Conservation (phyloP, 1,284 basidiomycete genomes). For the Naganishia cerealis region DNA sequence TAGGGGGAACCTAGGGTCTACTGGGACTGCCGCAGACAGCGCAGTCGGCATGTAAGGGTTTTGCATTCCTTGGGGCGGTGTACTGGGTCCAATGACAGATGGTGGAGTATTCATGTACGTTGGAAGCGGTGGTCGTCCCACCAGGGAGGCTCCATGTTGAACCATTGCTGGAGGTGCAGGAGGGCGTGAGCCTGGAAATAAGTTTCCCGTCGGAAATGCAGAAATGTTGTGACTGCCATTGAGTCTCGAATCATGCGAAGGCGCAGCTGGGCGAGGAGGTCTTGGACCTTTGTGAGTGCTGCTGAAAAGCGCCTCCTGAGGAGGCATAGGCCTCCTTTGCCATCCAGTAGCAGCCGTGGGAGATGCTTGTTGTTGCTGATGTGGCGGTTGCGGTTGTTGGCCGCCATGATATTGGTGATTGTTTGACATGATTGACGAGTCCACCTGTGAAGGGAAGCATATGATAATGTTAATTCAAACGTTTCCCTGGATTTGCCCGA, state of each 20-base stretch:
- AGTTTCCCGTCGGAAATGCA: not conserved
- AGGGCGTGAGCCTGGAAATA: constrained; percentile 2
- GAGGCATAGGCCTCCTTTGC: constrained; percentile 26
- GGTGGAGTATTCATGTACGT: not conserved
- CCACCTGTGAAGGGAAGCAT: not conserved
- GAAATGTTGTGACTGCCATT: not conserved
- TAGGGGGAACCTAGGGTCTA: not conserved
- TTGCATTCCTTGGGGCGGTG: constrained; percentile 7
- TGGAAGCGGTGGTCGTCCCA: constrained; percentile 4
- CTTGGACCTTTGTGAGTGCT: not conserved
- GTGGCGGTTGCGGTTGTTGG: not conserved
- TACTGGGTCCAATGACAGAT: not conserved
- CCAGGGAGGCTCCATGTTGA: not conserved
- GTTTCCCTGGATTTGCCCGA: not conserved
- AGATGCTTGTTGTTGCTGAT: not conserved
- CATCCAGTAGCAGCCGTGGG: constrained; percentile 2
- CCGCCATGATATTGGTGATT: constrained; percentile 16
- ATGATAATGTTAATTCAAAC: not conserved
- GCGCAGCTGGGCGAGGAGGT: constrained; percentile 8
- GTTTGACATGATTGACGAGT: constrained; percentile 14
- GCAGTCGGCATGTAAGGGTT: constrained; percentile 1
- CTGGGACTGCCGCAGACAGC: not conserved
- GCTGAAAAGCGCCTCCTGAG: constrained; percentile 24
- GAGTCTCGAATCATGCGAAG: constrained; percentile 14
- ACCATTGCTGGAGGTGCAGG: constrained; percentile 2